Evolutionary conservation across 1,139 yeast species (phyloP), one percentile per base, ranked within the genome.

Genomic region (Saccharomyces uvarum): DNA sequence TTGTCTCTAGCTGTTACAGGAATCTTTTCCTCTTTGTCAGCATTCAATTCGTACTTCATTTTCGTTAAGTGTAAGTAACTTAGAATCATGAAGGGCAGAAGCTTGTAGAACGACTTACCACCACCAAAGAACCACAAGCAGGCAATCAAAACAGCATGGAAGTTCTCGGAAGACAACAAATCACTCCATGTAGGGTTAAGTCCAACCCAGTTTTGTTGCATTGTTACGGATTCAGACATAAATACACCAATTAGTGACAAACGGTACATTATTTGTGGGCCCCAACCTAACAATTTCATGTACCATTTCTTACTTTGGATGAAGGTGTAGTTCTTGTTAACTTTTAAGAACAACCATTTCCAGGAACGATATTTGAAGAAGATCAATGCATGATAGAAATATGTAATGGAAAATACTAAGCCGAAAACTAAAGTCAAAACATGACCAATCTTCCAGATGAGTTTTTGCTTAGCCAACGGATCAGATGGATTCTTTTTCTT

Each of bases 391-490:
- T 62, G 66, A 51, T 56, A 61, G 38, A 71, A 46, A 63, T 82
- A 84, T 63, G 80, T 81, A 0, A 73, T 49, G 28, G 78, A 62
- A 53, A 81, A 77, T 28, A 83, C 59, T 1, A 71, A 32, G 2
- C 89, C 88, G 62, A 78, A 81, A 0, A 64, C 73, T 28, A 85
- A 54, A 0, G 84, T 75, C 6, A 73, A 41, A 0, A 59, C 57
- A 69, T 86, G 93, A 7, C 93, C 93, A 0, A 71, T 77, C 2
- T 82, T 61, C 95, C 95, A 86, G 11, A 76, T 58, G 54, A 75
- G 66, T 63, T 78, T 77, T 63, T 80, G 68, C 42, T 56, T 58
- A n/a, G 58, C 62, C 27, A 65, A 48, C 4, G 68, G 64, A 50
- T 65, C 67, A 16, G 31, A 52, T 38, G 54, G 56, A 14, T 60